Evolutionary conservation across 129 eudicot species (phyloP).

Genomic region (Solidago caesia): DNA sequence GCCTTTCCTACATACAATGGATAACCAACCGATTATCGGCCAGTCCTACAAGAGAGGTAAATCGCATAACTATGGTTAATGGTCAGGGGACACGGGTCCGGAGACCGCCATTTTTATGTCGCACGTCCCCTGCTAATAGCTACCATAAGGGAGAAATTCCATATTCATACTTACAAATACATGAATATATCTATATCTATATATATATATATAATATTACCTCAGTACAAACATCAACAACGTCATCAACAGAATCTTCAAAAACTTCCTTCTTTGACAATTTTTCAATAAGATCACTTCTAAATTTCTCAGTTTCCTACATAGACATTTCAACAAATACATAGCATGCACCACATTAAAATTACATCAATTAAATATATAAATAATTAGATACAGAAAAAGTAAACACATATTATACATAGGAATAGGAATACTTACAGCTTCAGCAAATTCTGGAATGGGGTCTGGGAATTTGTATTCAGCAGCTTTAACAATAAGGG

Average conservation of each 20-base stretch:
- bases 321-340: constrained; percentile 27
- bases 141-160: neutral
- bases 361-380: neutral
- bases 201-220: constrained; percentile 21
- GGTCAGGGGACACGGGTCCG: no score
- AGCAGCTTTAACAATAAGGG: constrained; percentile 67
- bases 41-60: no score
- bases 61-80: no score
- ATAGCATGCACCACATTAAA: neutral
- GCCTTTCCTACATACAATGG: neutral
- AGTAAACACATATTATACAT: neutral
- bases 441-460: constrained; percentile 89
- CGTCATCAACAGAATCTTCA: constrained; percentile 68
- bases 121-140: no score
- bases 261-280: constrained; percentile 65
- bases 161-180: neutral
- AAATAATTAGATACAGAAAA: neutral
- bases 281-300: constrained; percentile 45
- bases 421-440: constrained; percentile 39
- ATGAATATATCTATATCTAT: neutral
- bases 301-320: constrained; percentile 75
- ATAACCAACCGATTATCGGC: no score
- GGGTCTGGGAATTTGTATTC: constrained; percentile 97
- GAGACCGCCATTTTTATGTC: no score
- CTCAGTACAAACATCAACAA: constrained; percentile 69